A percentile compares a stretch with the other conserved stretches of the same genome.
Evolutionary conservation across 2,329 filamentous ascomycete species (phyloP).

Genomic region (Zalaria sp.): DNA sequence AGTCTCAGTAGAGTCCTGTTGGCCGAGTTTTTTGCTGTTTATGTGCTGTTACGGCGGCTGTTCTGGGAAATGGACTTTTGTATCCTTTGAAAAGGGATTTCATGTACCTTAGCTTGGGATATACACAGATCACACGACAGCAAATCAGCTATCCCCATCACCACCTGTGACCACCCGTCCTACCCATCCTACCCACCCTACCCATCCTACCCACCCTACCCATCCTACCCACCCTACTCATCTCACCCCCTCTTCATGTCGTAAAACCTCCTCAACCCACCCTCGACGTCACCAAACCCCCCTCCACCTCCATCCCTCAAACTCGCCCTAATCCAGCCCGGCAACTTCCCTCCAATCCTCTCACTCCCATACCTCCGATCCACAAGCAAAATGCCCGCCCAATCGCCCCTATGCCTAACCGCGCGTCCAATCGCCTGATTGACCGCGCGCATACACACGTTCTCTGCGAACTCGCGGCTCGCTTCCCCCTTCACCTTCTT

Average conservation of each 20-base stretch:
- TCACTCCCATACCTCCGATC: conserved; percentile 66
- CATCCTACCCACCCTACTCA: no score
- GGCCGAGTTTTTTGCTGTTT: no score
- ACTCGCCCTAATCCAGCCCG: conserved; percentile 73
- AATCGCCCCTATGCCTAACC: conserved; percentile 77
- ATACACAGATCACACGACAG: no score
- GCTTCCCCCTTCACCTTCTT: conserved; percentile 27
- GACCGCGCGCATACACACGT: conserved; percentile 89
- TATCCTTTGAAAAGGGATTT: no score
- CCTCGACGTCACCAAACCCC: conserved; percentile 20
- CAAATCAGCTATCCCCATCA: no score
- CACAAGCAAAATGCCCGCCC: conserved; percentile 76
- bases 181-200: no score
- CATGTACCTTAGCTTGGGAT: no score
- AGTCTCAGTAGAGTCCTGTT: no score
- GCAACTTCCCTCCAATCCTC: conserved; percentile 65
- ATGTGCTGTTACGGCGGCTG: no score
- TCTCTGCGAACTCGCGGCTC: conserved; percentile 76
- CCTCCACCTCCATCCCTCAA: conserved; percentile 31
- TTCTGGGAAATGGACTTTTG: no score
- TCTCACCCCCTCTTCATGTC: conserved; percentile 10
- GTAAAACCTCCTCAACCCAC: conserved; percentile 22
- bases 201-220: no score
- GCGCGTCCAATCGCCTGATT: conserved; percentile 93
- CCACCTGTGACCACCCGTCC: no score